Conservation (phyloP, 768 basidiomycete genomes). For the Tulasnella sp. region DNA sequence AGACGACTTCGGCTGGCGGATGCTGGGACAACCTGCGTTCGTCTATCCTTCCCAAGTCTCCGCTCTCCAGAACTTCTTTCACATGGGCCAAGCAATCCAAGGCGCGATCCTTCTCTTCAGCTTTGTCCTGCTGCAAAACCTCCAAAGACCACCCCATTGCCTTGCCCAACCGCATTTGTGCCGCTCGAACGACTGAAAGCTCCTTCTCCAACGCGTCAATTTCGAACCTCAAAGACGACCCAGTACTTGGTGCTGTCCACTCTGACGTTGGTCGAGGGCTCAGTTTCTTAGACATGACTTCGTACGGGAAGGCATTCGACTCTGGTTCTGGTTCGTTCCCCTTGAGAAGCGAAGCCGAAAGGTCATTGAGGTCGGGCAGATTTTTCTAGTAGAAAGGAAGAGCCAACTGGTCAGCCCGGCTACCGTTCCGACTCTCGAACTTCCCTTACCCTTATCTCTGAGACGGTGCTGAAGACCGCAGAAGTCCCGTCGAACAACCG, state of each 20-base stretch:
- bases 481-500: constrained; percentile 83
- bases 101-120: constrained; percentile 54
- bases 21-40: constrained; percentile 43
- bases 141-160: constrained; percentile 77
- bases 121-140: constrained; percentile 60
- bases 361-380: constrained; percentile 34
- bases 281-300: constrained; percentile 3
- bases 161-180: constrained; percentile 68
- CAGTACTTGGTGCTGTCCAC: constrained; percentile 70
- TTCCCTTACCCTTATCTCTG: constrained; percentile 67
- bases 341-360: constrained; percentile 13
- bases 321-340: not conserved
- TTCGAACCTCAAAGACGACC: constrained; percentile 44
- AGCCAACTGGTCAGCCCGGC: constrained; percentile 37
- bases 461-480: constrained; percentile 77
- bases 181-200: constrained; percentile 54
- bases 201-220: constrained; percentile 75
- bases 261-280: constrained; percentile 38
- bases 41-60: constrained; percentile 57
- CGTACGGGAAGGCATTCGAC: constrained; percentile 37
- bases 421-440: not conserved
- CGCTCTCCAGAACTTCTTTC: constrained; percentile 65
- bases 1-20: not conserved
- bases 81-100: constrained; percentile 78
- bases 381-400: constrained; percentile 38